Evolutionary conservation across 345 rosid genomes (phyloP).

Genomic region (Carallia brachiata): DNA sequence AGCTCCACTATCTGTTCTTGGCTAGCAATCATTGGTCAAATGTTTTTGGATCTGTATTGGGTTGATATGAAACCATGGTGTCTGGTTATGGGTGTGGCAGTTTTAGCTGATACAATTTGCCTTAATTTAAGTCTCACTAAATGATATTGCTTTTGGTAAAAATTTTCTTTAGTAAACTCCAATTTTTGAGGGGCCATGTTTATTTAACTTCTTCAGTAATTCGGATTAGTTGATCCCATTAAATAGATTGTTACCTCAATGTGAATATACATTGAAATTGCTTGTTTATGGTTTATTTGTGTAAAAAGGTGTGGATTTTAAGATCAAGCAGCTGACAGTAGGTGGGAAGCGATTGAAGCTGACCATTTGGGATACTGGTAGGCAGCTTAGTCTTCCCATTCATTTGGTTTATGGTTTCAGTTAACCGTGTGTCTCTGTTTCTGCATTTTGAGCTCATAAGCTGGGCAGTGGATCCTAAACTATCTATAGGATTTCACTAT

Average conservation of each 20-base stretch:
- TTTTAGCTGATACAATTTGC: neutral
- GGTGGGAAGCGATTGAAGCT: constrained; percentile 85
- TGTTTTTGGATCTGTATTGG: constrained; percentile 13
- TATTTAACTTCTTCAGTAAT: neutral
- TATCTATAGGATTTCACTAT: neutral
- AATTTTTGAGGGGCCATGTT: neutral
- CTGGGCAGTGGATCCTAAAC: constrained; percentile 1
- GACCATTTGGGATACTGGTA: constrained; percentile 98
- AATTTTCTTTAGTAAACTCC: too few relatives aligned
- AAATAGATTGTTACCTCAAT: neutral
- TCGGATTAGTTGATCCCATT: neutral
- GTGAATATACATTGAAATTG: neutral
- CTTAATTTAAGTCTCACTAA: too few relatives aligned
- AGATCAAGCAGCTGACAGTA: constrained; percentile 79
- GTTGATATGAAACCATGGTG: neutral
- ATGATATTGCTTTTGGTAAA: too few relatives aligned
- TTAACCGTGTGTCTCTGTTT: neutral
- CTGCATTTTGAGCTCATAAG: neutral
- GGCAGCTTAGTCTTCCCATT: constrained; percentile 6
- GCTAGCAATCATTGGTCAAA: neutral
- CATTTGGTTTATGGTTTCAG: neutral
- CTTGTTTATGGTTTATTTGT: constrained; percentile 5
- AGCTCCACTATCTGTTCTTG: neutral
- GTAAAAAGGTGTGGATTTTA: constrained; percentile 84
- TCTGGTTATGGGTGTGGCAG: neutral